Percentiles rank a stretch among this genome's conserved stretches.
These are phyloP conservation scores for Cephalotrichum gorgonifer DNA, from an alignment of 2,329 filamentous ascomycete species.

Conservation along the genomic window DNA sequence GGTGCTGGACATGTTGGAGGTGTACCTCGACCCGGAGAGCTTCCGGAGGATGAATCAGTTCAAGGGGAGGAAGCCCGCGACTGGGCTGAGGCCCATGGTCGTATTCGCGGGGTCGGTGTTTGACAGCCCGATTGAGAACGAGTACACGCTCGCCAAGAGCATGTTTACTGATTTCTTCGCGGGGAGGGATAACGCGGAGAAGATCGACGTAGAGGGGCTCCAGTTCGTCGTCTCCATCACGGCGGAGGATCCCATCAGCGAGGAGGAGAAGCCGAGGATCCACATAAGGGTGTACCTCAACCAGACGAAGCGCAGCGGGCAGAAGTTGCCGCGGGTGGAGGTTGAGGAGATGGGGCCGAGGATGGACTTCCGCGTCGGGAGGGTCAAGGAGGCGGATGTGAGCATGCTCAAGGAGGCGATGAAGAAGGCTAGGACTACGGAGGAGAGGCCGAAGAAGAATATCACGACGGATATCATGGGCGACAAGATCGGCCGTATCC, in stretches of 20 bases:
- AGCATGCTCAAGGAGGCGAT: constrained; percentile 80
- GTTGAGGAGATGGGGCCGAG: constrained; percentile 92
- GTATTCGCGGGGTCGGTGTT: constrained; percentile 85
- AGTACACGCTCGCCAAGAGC: constrained; percentile 79
- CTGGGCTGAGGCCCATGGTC: constrained; percentile 82
- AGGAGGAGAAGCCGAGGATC: constrained; percentile 40
- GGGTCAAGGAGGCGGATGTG: constrained; percentile 67
- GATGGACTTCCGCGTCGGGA: constrained; percentile 82
- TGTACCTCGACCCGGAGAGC: constrained; percentile 66
- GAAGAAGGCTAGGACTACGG: constrained; percentile 66
- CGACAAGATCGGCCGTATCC: constrained; percentile 91
- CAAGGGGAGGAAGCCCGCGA: constrained; percentile 62
- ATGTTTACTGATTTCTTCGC: constrained; percentile 87
- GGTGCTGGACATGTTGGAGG: constrained; percentile 88
- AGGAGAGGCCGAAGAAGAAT: constrained; percentile 91
- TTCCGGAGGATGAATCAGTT: constrained; percentile 65
- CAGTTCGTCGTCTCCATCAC: constrained; percentile 81
- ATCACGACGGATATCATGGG: constrained; percentile 83
- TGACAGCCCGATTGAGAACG: constrained; percentile 67
- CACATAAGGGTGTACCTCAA: constrained; percentile 77
- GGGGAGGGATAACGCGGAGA: constrained; percentile 61
- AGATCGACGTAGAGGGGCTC: constrained; percentile 89
- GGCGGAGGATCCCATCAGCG: constrained; percentile 51
- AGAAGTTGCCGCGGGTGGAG: constrained; percentile 81
- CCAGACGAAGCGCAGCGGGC: constrained; percentile 73